These are phyloP conservation scores for Neocucurbitaria cava DNA, from an alignment of 2,329 filamentous ascomycete genomes.

Conservation along the genomic window DNA sequence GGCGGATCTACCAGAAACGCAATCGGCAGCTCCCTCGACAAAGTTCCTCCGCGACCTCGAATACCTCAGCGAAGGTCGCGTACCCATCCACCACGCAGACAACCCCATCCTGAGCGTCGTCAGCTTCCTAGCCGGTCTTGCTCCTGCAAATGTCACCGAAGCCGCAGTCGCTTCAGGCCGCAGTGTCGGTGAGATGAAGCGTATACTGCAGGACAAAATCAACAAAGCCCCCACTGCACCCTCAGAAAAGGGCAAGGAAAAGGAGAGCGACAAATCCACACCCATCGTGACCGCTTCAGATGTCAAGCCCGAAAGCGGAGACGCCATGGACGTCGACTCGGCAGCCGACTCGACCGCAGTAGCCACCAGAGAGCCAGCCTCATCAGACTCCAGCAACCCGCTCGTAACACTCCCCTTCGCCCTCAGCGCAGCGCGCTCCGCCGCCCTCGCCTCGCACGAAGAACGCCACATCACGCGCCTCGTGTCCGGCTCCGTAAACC, in stretches of 20 bases:
- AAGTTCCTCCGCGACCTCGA: conserved; percentile 61
- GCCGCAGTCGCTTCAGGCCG: conserved; percentile 78
- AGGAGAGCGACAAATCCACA: conserved; percentile 61
- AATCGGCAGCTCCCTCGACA: conserved; percentile 54
- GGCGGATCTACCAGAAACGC: conserved; percentile 66
- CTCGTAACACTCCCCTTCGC: conserved; percentile 83
- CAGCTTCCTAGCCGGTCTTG: conserved; percentile 88
- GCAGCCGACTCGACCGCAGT: conserved; percentile 52
- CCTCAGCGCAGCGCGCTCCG: conserved; percentile 82
- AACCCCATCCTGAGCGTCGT: conserved; percentile 98
- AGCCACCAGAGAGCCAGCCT: conserved; percentile 27
- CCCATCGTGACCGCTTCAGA: conserved; percentile 54
- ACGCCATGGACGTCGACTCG: conserved; percentile 67
- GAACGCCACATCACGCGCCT: conserved; percentile 96
- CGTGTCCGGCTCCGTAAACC: conserved; percentile 89
- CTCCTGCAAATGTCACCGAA: conserved; percentile 87
- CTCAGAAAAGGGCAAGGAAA: conserved; percentile 64
- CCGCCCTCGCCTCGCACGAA: conserved; percentile 90
- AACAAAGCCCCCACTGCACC: conserved; percentile 63
- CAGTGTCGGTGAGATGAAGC: conserved; percentile 85
- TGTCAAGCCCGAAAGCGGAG: conserved; percentile 62
- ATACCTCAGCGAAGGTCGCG: conserved; percentile 72
- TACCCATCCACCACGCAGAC: conserved; percentile 90
- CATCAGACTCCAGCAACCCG: conserved; percentile 35
- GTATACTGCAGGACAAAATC: conserved; percentile 78